These are phyloP conservation scores for Monascus purpureus DNA, from an alignment of 495 filamentous ascomycete species.

Conservation along the genomic window DNA sequence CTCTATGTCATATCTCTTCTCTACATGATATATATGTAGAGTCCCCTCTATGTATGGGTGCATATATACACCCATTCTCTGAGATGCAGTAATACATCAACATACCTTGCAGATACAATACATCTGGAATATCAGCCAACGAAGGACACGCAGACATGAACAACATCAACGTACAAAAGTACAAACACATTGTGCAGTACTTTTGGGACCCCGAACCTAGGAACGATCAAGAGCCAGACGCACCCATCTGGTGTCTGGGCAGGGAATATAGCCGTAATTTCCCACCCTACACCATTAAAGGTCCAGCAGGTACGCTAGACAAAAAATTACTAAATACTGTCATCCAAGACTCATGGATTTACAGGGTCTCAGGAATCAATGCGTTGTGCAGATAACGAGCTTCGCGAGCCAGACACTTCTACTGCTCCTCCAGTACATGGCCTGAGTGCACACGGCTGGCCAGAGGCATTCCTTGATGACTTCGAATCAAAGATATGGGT, in stretches of 20 bases:
- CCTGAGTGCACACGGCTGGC: slow-evolving; percentile 51
- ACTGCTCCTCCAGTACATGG: slow-evolving; percentile 1
- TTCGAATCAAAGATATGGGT: slow-evolving; percentile 94
- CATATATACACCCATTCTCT: too few relatives aligned
- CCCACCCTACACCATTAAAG: too few relatives aligned
- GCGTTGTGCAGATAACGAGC: slow-evolving; percentile 16
- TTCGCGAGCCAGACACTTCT: slow-evolving; percentile 32
- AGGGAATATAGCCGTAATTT: slow-evolving; percentile 43
- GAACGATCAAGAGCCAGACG: slow-evolving; percentile 57
- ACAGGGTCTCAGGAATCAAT: not conserved
- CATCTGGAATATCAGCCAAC: too few relatives aligned
- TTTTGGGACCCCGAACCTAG: slow-evolving; percentile 91
- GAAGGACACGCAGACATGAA: slow-evolving; percentile 44
- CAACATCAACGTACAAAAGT: slow-evolving; percentile 46
- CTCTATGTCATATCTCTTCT: too few relatives aligned
- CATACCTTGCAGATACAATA: too few relatives aligned
- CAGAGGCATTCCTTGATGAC: slow-evolving; percentile 72
- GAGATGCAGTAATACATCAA: too few relatives aligned
- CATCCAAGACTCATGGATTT: slow-evolving; percentile 1
- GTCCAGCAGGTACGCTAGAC: too few relatives aligned
- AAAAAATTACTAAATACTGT: too few relatives aligned
- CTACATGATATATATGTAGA: too few relatives aligned
- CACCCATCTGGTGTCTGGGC: slow-evolving; percentile 82
- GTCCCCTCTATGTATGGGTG: too few relatives aligned
- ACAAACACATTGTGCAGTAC: slow-evolving; percentile 75